A percentile compares a stretch with the other conserved stretches of the same genome.
phyloP scores from a whole-genome alignment of 495 filamentous ascomycete genomes.

The Darksidea phi region DNA sequence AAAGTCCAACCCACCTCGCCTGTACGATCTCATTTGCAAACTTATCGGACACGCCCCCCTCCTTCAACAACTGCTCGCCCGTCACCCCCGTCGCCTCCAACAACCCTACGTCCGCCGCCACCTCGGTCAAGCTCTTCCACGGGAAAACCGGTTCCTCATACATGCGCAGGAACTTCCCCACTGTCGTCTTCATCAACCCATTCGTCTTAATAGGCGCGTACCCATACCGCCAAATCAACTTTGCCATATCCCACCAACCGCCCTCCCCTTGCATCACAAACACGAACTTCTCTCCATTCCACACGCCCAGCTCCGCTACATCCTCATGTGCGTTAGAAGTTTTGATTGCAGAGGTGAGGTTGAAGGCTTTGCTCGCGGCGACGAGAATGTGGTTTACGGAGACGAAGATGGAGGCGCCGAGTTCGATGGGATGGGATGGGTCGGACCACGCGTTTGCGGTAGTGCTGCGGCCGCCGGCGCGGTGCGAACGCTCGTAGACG shows the following conservation, averaged over 20 bases:
- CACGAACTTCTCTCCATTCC: conserved; percentile 78
- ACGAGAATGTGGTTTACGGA: conserved; percentile 79
- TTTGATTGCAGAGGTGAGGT: conserved; percentile 52
- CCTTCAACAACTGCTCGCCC: conserved; percentile 65
- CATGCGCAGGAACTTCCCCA: conserved; percentile 73
- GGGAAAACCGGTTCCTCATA: conserved; percentile 84
- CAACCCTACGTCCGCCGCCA: conserved; percentile 64
- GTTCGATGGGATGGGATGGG: conserved; percentile 69
- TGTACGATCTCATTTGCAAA: conserved; percentile 88
- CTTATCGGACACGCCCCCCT: conserved; percentile 61
- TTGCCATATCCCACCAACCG: conserved; percentile 76
- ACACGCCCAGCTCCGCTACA: conserved; percentile 66
- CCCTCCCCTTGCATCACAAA: conserved; percentile 55
- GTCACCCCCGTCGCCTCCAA: conserved; percentile 62
- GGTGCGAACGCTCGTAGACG: conserved; percentile 76
- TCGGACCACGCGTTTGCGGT: conserved; percentile 80
- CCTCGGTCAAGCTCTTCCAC: conserved; percentile 69
- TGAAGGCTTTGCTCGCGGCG: conserved; percentile 70
- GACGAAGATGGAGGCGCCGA: conserved; percentile 93
- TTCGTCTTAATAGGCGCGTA: conserved; percentile 71
- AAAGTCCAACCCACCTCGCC: conserved; percentile 48
- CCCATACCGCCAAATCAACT: conserved; percentile 84
- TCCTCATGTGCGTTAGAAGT: conserved; percentile 33
- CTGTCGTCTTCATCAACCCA: conserved; percentile 66
- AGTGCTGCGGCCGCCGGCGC: conserved; percentile 84